These are phyloP conservation scores for Tetrapyrgos nigripes DNA, from an alignment of 1,284 basidiomycete genomes.

Conservation along the genomic window DNA sequence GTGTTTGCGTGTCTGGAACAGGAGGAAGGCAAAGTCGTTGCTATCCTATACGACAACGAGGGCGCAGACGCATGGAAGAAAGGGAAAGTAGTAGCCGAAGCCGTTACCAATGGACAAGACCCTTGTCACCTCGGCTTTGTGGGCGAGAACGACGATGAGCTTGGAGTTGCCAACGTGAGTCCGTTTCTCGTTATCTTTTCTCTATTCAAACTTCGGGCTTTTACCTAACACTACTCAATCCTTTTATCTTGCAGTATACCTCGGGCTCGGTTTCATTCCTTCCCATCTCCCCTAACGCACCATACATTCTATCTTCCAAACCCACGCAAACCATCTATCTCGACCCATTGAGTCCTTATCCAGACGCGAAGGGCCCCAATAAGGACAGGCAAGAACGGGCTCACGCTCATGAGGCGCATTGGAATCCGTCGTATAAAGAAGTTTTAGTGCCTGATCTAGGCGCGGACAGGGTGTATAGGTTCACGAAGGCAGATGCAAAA, in stretches of 20 bases:
- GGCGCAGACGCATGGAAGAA: too few species aligned
- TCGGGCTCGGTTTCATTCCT: slow-evolving; percentile 59
- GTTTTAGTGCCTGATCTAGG: slow-evolving; percentile 77
- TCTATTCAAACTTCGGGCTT: too few species aligned
- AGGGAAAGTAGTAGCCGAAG: slow-evolving; percentile 50
- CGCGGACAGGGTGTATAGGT: slow-evolving; percentile 65
- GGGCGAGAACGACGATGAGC: slow-evolving; percentile 47
- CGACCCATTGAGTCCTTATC: too few species aligned
- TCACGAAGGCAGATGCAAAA: slow-evolving; percentile 44
- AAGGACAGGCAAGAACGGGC: slow-evolving; percentile 64
- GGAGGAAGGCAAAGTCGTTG: slow-evolving; percentile 60
- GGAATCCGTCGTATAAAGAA: slow-evolving; percentile 50
- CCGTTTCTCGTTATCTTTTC: not conserved
- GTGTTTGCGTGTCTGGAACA: slow-evolving; percentile 63
- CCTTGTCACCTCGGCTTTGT: slow-evolving; percentile 64
- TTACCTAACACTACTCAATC: too few species aligned
- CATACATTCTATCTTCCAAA: slow-evolving; percentile 45
- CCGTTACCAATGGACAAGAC: slow-evolving; percentile 59
- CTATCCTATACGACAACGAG: slow-evolving; percentile 54
- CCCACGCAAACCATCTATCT: slow-evolving; percentile 41
- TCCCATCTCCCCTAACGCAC: slow-evolving; percentile 52
- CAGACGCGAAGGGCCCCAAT: too few species aligned
- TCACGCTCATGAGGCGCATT: slow-evolving; percentile 72
- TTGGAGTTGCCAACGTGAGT: slow-evolving; percentile 74
- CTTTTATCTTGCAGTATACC: slow-evolving; percentile 54